phyloP scores from a whole-genome alignment of 306 rosid species.

The Cyamopsis tetragonoloba region DNA sequence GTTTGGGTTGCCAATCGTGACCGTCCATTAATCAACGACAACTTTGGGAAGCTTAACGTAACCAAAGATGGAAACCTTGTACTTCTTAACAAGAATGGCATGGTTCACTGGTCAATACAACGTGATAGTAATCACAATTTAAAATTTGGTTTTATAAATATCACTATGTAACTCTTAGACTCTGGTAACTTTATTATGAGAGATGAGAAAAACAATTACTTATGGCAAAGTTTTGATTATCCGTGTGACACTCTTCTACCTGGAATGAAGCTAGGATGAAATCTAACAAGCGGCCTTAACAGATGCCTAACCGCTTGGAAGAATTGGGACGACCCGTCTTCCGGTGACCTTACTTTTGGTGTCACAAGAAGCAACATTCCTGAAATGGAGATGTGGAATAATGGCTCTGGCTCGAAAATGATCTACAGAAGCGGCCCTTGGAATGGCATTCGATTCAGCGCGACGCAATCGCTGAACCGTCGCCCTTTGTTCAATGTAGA shows the following conservation, averaged over 20 bases:
- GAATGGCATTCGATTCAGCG: not conserved
- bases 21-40: not conserved
- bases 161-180: not conserved
- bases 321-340: slow-evolving; percentile 33
- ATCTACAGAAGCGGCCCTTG: not conserved
- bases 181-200: not conserved
- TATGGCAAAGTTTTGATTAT: slow-evolving; percentile 38
- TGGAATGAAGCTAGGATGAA: slow-evolving; percentile 32
- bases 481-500: not conserved
- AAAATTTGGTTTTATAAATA: no score
- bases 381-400: not conserved
- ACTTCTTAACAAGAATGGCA: slow-evolving; percentile 19
- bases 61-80: slow-evolving; percentile 23
- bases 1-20: slow-evolving; percentile 26
- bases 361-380: not conserved
- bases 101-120: slow-evolving; percentile 37
- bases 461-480: not conserved
- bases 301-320: slow-evolving; percentile 35
- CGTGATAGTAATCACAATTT: no score
- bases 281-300: slow-evolving; percentile 27
- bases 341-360: slow-evolving; percentile 17
- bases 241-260: slow-evolving; percentile 13
- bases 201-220: not conserved
- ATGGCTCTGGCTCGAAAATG: not conserved
- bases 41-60: slow-evolving; percentile 26